Percentiles rank a stretch among this genome's conserved stretches.
Conservation (phyloP, 2,329 filamentous ascomycete genomes). For the Aspergillus cejpii region DNA sequence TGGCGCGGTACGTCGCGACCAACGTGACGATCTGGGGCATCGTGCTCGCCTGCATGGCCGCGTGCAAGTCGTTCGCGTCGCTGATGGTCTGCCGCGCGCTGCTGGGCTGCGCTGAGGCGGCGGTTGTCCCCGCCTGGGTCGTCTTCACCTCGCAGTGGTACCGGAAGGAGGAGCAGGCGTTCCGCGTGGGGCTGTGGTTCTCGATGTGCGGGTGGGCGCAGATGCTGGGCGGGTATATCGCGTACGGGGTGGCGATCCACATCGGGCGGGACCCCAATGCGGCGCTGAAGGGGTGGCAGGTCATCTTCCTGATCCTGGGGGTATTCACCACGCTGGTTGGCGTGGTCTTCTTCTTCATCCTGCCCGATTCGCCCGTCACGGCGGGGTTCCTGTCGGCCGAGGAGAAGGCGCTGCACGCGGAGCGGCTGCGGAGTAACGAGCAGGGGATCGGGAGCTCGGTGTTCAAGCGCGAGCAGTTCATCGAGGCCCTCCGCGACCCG, state of each 20-base stretch:
- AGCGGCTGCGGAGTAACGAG: conserved; percentile 34
- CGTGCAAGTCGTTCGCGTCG: conserved; percentile 44
- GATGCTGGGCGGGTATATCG: conserved; percentile 36
- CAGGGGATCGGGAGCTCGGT: conserved; percentile 31
- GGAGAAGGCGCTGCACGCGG: conserved; percentile 28
- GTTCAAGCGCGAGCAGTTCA: conserved; percentile 33
- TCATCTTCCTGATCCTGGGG: conserved; percentile 36
- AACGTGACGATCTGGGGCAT: conserved; percentile 35
- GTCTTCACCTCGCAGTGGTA: conserved; percentile 31
- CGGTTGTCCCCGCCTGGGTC: conserved; percentile 26
- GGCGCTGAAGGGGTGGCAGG: conserved; percentile 31
- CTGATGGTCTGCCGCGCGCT: conserved; percentile 48
- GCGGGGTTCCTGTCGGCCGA: conserved; percentile 29
- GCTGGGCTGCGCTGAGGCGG: conserved; percentile 48
- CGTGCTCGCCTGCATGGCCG: conserved; percentile 14
- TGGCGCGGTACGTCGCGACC: conserved; percentile 36
- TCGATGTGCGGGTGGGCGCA: conserved; percentile 30
- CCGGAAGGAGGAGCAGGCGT: conserved; percentile 28
- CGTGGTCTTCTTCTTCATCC: conserved; percentile 33
- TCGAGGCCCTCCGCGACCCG: conserved; percentile 31
- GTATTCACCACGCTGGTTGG: conserved; percentile 32
- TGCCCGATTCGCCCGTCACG: conserved; percentile 32
- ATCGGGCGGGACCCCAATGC: conserved; percentile 26
- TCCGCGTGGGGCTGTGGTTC: conserved; percentile 27
- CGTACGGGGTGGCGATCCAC: conserved; percentile 28